Conservation (phyloP, 2,329 filamentous ascomycete species). For the Stagonosporopsis tanaceti region DNA sequence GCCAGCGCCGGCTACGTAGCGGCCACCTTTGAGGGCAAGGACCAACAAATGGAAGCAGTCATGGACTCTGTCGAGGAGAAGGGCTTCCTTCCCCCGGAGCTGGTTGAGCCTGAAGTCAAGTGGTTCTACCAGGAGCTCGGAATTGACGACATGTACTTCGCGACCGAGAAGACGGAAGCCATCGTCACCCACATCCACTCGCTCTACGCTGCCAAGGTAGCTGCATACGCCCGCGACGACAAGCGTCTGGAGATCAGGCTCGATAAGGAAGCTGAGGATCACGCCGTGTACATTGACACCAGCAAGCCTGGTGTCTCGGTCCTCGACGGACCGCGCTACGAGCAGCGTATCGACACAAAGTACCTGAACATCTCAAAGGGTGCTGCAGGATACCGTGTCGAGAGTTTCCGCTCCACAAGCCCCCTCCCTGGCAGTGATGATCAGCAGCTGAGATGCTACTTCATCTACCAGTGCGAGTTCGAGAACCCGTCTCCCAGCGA, state of each 20-base stretch:
- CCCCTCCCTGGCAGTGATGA: constrained; percentile 77
- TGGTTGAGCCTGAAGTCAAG: constrained; percentile 83
- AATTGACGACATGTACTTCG: constrained; percentile 98
- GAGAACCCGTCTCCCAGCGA: constrained; percentile 74
- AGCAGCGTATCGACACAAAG: constrained; percentile 92
- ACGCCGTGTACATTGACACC: constrained; percentile 98
- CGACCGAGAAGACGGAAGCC: constrained; percentile 83
- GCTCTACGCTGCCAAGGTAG: constrained; percentile 95
- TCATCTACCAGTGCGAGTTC: constrained; percentile 97
- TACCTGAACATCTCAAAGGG: constrained; percentile 83
- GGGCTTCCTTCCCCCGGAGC: constrained; percentile 84
- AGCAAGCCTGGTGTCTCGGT: constrained; percentile 85
- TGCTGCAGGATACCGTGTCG: constrained; percentile 84
- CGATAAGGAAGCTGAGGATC: constrained; percentile 93
- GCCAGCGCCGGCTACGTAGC: constrained; percentile 89
- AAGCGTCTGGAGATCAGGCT: constrained; percentile 93
- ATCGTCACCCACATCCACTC: constrained; percentile 96
- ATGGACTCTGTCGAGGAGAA: constrained; percentile 80
- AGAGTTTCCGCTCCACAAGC: constrained; percentile 94
- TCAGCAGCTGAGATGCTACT: constrained; percentile 93
- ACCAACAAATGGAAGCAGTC: constrained; percentile 86
- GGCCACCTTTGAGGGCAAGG: constrained; percentile 91
- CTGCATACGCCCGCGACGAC: constrained; percentile 90
- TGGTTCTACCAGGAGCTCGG: constrained; percentile 99
- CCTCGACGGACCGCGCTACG: constrained; percentile 84